A percentile compares a stretch with the other conserved stretches of the same genome.
Conservation (phyloP, 306 rosid species). For the Quercus agrifolia region DNA sequence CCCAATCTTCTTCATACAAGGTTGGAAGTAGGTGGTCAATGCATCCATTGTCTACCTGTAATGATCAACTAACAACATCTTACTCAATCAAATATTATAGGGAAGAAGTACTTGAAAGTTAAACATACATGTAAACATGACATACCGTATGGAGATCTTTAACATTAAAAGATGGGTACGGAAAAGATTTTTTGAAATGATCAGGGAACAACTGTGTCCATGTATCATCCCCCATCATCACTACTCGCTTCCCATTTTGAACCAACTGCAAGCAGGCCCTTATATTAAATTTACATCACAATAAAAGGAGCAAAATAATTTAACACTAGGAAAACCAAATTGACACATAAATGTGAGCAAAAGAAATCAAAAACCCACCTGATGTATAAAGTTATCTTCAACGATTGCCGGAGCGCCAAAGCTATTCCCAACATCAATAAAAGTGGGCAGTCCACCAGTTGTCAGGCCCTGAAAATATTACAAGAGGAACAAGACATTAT, state of each 20-base stretch:
- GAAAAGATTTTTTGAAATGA: constrained; percentile 75
- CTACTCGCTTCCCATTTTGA: constrained; percentile 85
- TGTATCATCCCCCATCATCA: constrained; percentile 99
- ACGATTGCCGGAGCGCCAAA: constrained; percentile 90
- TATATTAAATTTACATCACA: constrained; percentile 10
- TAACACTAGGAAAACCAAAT: not conserved
- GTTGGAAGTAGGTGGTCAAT: constrained; percentile 81
- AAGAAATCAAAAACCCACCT: constrained; percentile 32
- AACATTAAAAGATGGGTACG: constrained; percentile 92
- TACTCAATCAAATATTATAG: constrained; percentile 11
- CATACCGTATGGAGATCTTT: constrained; percentile 92
- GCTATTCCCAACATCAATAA: constrained; percentile 96
- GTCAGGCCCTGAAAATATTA: constrained; percentile 66
- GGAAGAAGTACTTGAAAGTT: constrained; percentile 11
- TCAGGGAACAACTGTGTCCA: constrained; percentile 92
- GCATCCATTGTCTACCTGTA: constrained; percentile 96
- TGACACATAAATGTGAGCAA: not conserved
- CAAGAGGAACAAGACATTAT: not conserved
- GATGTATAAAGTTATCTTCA: constrained; percentile 79
- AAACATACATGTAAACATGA: not conserved
- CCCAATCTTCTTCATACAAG: constrained; percentile 84
- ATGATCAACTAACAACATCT: not conserved
- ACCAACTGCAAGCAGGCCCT: constrained; percentile 53
- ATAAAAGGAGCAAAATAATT: not conserved
- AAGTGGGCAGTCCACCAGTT: constrained; percentile 96